A percentile compares a stretch with the other conserved stretches of the same genome.
phyloP scores from a whole-genome alignment of 2,329 filamentous ascomycete genomes.

The Pseudogymnoascus sp. region DNA sequence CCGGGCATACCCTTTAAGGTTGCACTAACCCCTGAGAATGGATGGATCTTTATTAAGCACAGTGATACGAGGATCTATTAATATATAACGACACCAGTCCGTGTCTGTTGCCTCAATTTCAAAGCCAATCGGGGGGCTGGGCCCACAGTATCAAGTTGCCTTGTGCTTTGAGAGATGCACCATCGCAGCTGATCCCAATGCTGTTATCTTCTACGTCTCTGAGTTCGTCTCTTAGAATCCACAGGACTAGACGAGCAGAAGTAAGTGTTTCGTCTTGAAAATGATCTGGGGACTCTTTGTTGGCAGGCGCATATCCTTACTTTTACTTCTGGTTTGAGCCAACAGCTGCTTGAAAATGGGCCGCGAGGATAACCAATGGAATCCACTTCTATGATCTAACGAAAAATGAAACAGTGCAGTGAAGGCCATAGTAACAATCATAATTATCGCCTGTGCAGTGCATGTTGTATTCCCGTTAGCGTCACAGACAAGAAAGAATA shows the following conservation, averaged over 20 bases:
- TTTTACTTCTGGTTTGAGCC: neutral
- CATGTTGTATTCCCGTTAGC: neutral
- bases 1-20: constrained; percentile 39
- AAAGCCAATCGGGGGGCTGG: neutral
- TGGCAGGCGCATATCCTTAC: neutral
- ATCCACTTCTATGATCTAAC: constrained; percentile 53
- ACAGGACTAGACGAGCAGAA: neutral
- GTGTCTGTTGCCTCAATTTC: no score
- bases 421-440: constrained; percentile 7
- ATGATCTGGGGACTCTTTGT: neutral
- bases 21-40: neutral
- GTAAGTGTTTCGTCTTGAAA: neutral
- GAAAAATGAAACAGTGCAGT: constrained; percentile 15
- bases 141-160: neutral
- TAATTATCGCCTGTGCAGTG: constrained; percentile 9
- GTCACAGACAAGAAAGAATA: constrained; percentile 12
- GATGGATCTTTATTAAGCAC: neutral
- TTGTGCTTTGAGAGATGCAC: neutral
- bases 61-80: neutral
- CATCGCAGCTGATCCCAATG: neutral
- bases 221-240: neutral
- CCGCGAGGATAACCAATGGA: neutral
- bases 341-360: neutral
- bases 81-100: neutral
- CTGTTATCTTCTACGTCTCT: neutral